Base-by-base conservation (phyloP, 2,329 filamentous ascomycete genomes). In the Beauveria bassiana region DNA sequence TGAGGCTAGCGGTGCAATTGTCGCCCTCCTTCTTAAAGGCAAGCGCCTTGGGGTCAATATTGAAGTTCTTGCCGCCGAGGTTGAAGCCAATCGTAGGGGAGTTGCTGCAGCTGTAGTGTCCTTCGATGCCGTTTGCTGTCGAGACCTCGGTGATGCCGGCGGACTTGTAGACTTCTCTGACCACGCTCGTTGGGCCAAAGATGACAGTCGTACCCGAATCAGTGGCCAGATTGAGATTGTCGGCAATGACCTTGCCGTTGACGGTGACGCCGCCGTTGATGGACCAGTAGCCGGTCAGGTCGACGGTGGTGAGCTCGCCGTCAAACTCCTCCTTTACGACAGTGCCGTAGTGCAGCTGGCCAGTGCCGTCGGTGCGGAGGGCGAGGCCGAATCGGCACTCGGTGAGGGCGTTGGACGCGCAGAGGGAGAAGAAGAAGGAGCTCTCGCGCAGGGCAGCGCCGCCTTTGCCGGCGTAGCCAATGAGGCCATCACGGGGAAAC, bases 361-460 rank as follows among this genome's bases (percentile, higher is more conserved):
- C 66, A 10, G 65, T 67, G 45, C 61, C 42, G 53, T 67, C 62
- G 45, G 65, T 43, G 2, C 59, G 57, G 22, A 67, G 59, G 14
- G 66, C 63, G 20, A 66, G 59, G 10, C 66, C 66, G 49, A 66
- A 66, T 42, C 66, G 66, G 60, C 66, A 67, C 5, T 63, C 55
- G 46, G 64, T 62, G 24, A 67, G 59, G 14, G 59, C 16, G 4
- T 60, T 40, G 22, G 63, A 46, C 50, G 62, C 58, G 61, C 66
- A 67, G 52, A 67, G 63, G 51, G 56, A 63, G 49, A 61, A 38
- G 50, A 67, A 52, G 47, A 66, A 67, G 9, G 66, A 62, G 0
- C 62, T 49, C 14, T 51, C 28, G 10, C 26, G 26, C 22, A 65
- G 64, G 8, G 63, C 49, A 22, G 55, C 61, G 42, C 59, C 45